These are phyloP conservation scores for Eragrostis nindensis DNA, from an alignment of 176 grass and related monocot genomes.

Conservation along the genomic window DNA sequence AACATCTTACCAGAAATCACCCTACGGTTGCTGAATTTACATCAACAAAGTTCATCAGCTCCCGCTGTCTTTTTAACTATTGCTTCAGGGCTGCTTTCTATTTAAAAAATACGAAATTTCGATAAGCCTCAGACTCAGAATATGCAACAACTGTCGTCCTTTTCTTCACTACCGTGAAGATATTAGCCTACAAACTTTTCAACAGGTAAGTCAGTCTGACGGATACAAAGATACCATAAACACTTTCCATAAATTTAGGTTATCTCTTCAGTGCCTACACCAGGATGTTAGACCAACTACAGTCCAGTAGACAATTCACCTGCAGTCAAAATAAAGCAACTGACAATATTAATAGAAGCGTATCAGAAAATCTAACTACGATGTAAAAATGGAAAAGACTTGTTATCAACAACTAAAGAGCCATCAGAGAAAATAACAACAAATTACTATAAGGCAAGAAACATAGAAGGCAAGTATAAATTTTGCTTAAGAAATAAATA, in stretches of 20 bases:
- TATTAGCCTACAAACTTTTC: conserved; percentile 62
- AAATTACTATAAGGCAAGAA: background rate
- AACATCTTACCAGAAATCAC: conserved; percentile 47
- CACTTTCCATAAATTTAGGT: conserved; percentile 41
- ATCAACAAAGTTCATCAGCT: conserved; percentile 55
- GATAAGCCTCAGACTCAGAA: conserved; percentile 34
- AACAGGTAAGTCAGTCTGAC: conserved; percentile 45
- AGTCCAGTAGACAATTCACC: conserved; percentile 51
- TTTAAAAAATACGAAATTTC: conserved; percentile 33
- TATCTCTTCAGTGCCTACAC: conserved; percentile 68
- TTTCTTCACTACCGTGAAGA: conserved; percentile 51
- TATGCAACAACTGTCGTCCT: conserved; percentile 42
- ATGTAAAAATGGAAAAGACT: conserved; percentile 16
- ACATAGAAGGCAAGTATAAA: background rate
- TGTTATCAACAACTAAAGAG: background rate
- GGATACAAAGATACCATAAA: conserved; percentile 48
- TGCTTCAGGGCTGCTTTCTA: conserved; percentile 40
- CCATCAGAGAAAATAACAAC: background rate
- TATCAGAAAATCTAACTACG: conserved; percentile 21
- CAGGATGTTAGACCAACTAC: conserved; percentile 81
- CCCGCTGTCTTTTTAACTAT: conserved; percentile 36
- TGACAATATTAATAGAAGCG: background rate
- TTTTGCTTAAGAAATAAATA: no score
- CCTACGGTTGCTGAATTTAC: conserved; percentile 60
- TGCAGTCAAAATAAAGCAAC: conserved; percentile 42